Percentiles rank a stretch among this genome's conserved stretches.
Conservation (phyloP, 805 yeast genomes). For the Lipomyces sp. region DNA sequence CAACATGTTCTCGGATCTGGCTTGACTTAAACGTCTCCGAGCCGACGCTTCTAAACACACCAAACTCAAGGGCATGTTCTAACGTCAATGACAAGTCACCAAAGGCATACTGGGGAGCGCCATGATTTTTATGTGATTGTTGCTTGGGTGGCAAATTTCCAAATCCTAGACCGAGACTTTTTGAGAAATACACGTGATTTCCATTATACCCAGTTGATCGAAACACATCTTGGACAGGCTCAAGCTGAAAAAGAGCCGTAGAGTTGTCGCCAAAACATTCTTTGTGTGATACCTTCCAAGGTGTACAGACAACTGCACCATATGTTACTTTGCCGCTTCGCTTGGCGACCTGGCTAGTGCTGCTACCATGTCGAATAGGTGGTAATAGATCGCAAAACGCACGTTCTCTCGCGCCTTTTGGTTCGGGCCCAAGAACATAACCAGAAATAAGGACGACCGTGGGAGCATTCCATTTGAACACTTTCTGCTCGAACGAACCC, state of each 20-base stretch:
- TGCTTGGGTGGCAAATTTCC: constrained; percentile 68
- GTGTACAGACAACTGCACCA: constrained; percentile 67
- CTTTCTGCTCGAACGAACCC: constrained; percentile 80
- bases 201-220: constrained; percentile 47
- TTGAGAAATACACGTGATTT: constrained; percentile 64
- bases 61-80: constrained; percentile 80
- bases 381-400: constrained; percentile 41
- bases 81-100: constrained; percentile 82
- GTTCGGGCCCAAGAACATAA: constrained; percentile 43
- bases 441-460: constrained; percentile 75
- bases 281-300: constrained; percentile 79
- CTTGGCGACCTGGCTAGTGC: constrained; percentile 33
- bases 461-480: constrained; percentile 90
- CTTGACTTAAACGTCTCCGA: constrained; percentile 50
- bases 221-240: constrained; percentile 68
- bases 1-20: constrained; percentile 43
- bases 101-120: constrained; percentile 48
- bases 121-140: constrained; percentile 43
- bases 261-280: constrained; percentile 68
- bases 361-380: constrained; percentile 32
- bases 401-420: constrained; percentile 37
- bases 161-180: constrained; percentile 82
- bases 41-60: constrained; percentile 72
- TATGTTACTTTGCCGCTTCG: constrained; percentile 54
- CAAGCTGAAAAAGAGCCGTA: constrained; percentile 65